Evolutionary conservation across 108 stramenopile genomes (phyloP).

Genomic region (Nitzschia palea): DNA sequence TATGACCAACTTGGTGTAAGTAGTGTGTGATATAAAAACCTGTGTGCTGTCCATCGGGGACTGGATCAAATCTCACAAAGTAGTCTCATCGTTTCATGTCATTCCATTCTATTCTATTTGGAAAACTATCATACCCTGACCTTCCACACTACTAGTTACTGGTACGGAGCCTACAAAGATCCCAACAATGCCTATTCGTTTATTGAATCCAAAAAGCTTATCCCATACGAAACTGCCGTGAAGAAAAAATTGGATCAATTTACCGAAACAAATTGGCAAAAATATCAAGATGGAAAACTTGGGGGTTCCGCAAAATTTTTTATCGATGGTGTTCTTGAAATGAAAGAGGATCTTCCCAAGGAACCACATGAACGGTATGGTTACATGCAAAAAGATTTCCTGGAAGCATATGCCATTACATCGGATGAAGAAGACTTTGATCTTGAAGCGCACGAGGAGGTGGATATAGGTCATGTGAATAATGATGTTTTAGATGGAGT

Average conservation of each 20-base stretch:
- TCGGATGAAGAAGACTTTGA: conserved; percentile 21
- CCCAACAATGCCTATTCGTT: conserved; percentile 32
- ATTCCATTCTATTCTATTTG: no score
- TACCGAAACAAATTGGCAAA: conserved; percentile 2
- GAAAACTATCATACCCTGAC: no score
- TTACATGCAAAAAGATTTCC: conserved; percentile 13
- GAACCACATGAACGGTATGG: conserved; percentile 37
- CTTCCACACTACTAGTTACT: conserved; percentile 7
- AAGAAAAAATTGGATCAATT: conserved; percentile 26
- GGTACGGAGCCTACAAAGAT: conserved; percentile 36
- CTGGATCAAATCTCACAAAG: no score
- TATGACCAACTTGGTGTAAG: conserved; percentile 26
- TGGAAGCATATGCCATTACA: conserved; percentile 32
- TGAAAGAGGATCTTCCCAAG: conserved; percentile 36
- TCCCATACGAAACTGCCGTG: conserved; percentile 32
- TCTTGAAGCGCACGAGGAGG: neutral
- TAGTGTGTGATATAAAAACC: neutral
- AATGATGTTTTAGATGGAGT: neutral
- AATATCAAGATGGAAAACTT: conserved; percentile 28
- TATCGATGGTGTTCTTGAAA: conserved; percentile 30
- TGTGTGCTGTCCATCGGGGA: no score
- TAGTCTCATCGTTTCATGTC: neutral
- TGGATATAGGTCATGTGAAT: neutral
- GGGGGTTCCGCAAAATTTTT: neutral
- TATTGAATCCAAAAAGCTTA: conserved; percentile 16